A percentile compares a stretch with the other conserved stretches of the same genome.
Conservation (phyloP, 129 eudicot species). For the Sambucus nigra region DNA sequence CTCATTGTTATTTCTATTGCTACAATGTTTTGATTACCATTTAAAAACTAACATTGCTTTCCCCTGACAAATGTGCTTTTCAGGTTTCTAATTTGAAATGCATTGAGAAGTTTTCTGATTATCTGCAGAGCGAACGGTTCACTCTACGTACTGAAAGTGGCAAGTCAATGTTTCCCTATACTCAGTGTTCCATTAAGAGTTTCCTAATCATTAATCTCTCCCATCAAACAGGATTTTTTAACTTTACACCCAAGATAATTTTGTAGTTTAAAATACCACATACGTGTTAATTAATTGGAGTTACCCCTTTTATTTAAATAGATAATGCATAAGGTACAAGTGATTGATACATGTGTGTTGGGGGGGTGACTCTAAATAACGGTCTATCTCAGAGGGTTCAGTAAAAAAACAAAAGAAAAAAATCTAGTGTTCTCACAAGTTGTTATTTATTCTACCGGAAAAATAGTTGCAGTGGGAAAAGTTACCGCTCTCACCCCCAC, state of each 20-base stretch:
- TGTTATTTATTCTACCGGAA: conserved; percentile 30
- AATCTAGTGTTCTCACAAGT: background rate
- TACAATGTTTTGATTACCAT: background rate
- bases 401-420: too few species aligned
- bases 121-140: conserved; percentile 68
- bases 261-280: too few species aligned
- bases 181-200: background rate
- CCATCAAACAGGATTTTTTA: background rate
- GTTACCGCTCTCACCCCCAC: conserved; percentile 34
- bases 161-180: background rate
- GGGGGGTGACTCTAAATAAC: too few species aligned
- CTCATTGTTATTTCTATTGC: too few species aligned
- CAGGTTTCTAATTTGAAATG: conserved; percentile 77
- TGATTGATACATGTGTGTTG: too few species aligned
- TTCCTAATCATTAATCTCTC: background rate
- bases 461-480: conserved; percentile 76
- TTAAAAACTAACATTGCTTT: background rate
- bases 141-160: conserved; percentile 88
- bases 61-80: conserved; percentile 2
- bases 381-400: too few species aligned
- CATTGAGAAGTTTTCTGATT: conserved; percentile 70
- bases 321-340: background rate
- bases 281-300: too few species aligned
- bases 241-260: too few species aligned
- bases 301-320: background rate